Base-by-base conservation (phyloP, 495 filamentous ascomycete genomes). In the Cairneyella variabilis region DNA sequence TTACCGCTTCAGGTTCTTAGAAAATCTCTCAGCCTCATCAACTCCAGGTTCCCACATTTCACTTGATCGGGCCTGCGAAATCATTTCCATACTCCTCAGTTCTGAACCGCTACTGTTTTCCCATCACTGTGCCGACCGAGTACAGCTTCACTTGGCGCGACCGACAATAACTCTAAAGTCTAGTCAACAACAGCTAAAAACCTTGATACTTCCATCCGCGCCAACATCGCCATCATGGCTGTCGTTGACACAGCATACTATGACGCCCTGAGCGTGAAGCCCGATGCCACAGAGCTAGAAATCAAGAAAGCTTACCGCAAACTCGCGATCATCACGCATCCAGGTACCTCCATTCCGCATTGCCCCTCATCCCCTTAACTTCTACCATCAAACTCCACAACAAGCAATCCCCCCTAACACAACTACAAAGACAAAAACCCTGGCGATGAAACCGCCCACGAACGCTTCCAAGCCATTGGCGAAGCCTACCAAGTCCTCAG, bases 221-320 rank as follows among this genome's bases (percentile, higher is more conserved):
- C 22, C 16, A 20, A 22, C 40, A 17, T 20, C 40, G 7, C 40
- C 40, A 20, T n/a, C n/a, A n/a, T n/a, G n/a, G n/a, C n/a, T 88
- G 89, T 92, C 54, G 88, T 84, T 48, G 89, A 93, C 63, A 91
- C 88, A 21, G 71, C 79, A 49, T 93, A 93, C 71, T 98, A 98
- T 71, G 95, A 98, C 68, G 83, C 80, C 60, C 78, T 99, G 12
- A 88, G 86, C 53, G 95, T 99, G 62, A 80, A 83, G 67, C 86
- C 91, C 37, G 89, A 84, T 10, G 95, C 93, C 16, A 86, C 90
- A 50, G 90, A 95, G 66, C 83, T 97, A 7, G 95, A 99, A 58
- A 97, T 99, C 72, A 99, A 99, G 76, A 97, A 97, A 71, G 93
- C 93, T n/a, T 99, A 99, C 69, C 80, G 93, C 54, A 97, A 91